These are phyloP conservation scores for Schwanniomyces vanrijiae DNA, from an alignment of 805 yeast species.

Conservation along the genomic window DNA sequence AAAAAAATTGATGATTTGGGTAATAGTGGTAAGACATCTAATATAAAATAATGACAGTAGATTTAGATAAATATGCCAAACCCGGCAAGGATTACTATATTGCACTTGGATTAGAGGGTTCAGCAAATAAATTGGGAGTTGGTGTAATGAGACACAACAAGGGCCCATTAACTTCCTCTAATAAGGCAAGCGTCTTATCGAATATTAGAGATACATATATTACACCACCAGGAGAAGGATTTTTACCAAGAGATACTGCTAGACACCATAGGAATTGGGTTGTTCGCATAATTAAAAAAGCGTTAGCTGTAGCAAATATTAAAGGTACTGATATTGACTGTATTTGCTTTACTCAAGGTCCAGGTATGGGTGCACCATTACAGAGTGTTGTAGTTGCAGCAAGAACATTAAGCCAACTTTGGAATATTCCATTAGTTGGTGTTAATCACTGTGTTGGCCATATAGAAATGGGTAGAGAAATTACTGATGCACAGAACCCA, in stretches of 20 bases:
- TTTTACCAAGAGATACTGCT: slow-evolving; percentile 94
- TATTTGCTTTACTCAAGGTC: slow-evolving; percentile 95
- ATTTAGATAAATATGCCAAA: slow-evolving; percentile 45
- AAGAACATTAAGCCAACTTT: slow-evolving; percentile 73
- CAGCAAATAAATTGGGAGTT: slow-evolving; percentile 94
- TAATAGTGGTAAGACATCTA: background rate
- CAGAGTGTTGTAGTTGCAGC: slow-evolving; percentile 94
- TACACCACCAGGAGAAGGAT: slow-evolving; percentile 98
- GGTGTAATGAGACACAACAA: slow-evolving; percentile 79
- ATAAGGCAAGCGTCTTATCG: slow-evolving; percentile 75
- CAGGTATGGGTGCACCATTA: slow-evolving; percentile 99
- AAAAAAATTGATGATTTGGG: background rate
- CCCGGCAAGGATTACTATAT: slow-evolving; percentile 53
- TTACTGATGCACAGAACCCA: slow-evolving; percentile 97
- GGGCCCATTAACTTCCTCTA: slow-evolving; percentile 55
- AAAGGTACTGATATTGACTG: slow-evolving; percentile 59
- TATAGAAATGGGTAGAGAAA: slow-evolving; percentile 98
- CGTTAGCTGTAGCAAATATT: slow-evolving; percentile 63
- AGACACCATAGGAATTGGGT: slow-evolving; percentile 96
- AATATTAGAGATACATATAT: slow-evolving; percentile 93
- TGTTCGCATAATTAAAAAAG: slow-evolving; percentile 66
- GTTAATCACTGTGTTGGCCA: slow-evolving; percentile 98
- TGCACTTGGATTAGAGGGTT: slow-evolving; percentile 93
- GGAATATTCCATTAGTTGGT: slow-evolving; percentile 85
- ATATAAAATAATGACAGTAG: slow-evolving; percentile 33